Evolutionary conservation across 768 basidiomycete genomes (phyloP), one percentile per base, ranked within the genome.

Genomic region (Pholiota microspora): DNA sequence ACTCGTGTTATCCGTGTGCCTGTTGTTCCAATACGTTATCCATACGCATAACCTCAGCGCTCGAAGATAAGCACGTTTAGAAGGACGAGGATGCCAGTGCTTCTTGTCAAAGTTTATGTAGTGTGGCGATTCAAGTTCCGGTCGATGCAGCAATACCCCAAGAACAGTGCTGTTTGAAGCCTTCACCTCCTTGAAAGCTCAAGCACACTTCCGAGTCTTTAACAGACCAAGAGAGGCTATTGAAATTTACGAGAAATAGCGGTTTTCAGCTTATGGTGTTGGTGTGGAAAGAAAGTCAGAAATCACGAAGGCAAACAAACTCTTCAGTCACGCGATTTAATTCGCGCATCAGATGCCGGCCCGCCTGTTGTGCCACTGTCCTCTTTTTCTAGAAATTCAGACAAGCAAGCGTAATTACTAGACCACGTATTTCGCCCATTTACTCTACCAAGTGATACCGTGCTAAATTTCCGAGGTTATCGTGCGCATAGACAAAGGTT

Each of bases 11-110:
- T 51, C 25, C 40, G 28, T 40, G 50, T 51, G 50, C 50, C 50
- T 51, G 38, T 40, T 23, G 40, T 31, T 51, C 36, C n/a, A 51
- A 51, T 51, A 51, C 50, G 50, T 51, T 40, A 51, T 38, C 36
- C 38, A 27, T n/a, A 23, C 38, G 32, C 29, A 36, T 34, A 34
- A 18, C 48, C 36, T 49, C 36, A 3, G 36, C 31, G 13, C 21
- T 13, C 9, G 31, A 49, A 34, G 47, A 49, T 34, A 35, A 34
- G 18, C 50, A 40, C 36, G 38, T 51, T 16, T 40, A 42, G 24
- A 34, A 49, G 40, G 40, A 42, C 40, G 18, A 16, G 7, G 18
- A 18, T 9, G 18, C 18, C 7, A 18, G 23, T 9, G 40, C 2
- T 23, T 18, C 16, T 16, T 42, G 2, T 10, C 18, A 16, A 38